phyloP scores from a whole-genome alignment of 2,329 filamentous ascomycete species.

The Saccharata proteae region DNA sequence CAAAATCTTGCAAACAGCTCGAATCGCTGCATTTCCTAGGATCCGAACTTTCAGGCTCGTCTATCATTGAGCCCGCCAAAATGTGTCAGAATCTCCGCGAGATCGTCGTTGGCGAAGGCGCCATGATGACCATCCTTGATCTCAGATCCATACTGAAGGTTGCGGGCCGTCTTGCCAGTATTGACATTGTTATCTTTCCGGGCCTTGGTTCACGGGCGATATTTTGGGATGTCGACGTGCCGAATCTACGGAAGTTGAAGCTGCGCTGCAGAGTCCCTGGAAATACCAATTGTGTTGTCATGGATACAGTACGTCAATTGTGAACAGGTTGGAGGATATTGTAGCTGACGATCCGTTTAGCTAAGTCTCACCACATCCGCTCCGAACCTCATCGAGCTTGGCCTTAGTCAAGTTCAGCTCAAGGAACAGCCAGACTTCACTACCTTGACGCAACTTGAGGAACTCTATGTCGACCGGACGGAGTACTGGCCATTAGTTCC shows the following conservation, averaged over 20 bases:
- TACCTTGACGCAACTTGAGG: no score
- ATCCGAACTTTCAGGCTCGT: slow-evolving; percentile 15
- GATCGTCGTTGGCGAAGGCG: slow-evolving; percentile 15
- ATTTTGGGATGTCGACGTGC: slow-evolving; percentile 17
- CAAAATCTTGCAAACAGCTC: slow-evolving; percentile 24
- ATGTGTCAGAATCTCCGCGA: slow-evolving; percentile 16
- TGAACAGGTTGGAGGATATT: neutral
- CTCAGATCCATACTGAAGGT: slow-evolving; percentile 18
- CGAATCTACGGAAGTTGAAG: slow-evolving; percentile 15
- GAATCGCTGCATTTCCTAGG: slow-evolving; percentile 20
- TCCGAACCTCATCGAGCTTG: neutral
- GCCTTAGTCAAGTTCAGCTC: slow-evolving; percentile 3
- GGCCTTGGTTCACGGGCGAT: neutral
- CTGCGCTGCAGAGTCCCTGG: slow-evolving; percentile 8
- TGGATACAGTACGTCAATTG: neutral
- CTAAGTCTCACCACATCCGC: neutral
- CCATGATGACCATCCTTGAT: slow-evolving; percentile 15
- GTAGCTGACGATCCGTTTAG: neutral
- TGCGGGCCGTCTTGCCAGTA: slow-evolving; percentile 15
- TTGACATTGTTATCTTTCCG: slow-evolving; percentile 13
- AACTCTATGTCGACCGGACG: no score
- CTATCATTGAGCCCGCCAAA: slow-evolving; percentile 19
- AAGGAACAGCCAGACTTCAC: no score
- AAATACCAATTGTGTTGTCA: neutral
- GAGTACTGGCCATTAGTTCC: no score